Percentiles rank a stretch among this genome's conserved stretches.
Conservation (phyloP, 371 early-diverging fungal genomes). For the Cokeromyces recurvatus region DNA sequence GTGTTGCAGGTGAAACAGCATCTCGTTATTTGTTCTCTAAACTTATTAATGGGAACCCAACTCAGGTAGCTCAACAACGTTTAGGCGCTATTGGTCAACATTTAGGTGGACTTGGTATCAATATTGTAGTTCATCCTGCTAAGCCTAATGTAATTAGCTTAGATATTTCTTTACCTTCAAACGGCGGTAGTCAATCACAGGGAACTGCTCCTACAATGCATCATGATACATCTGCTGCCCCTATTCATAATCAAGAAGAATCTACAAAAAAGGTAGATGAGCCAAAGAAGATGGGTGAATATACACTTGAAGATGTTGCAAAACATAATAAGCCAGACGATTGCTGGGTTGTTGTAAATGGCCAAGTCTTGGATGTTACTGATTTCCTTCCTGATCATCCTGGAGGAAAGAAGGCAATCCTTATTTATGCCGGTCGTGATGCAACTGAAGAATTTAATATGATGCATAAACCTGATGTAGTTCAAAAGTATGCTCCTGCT, state of each 20-base stretch:
- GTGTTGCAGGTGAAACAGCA: slow-evolving; percentile 85
- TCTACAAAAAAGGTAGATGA: slow-evolving; percentile 22
- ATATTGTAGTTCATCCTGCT: slow-evolving; percentile 46
- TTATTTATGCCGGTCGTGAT: slow-evolving; percentile 82
- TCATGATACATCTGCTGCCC: slow-evolving; percentile 14
- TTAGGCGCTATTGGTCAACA: slow-evolving; percentile 71
- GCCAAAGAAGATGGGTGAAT: slow-evolving; percentile 41
- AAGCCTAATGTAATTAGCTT: slow-evolving; percentile 58
- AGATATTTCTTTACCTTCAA: slow-evolving; percentile 55
- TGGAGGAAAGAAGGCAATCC: slow-evolving; percentile 78
- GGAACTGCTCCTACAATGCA: background rate
- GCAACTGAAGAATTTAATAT: slow-evolving; percentile 90
- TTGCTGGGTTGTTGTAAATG: slow-evolving; percentile 94
- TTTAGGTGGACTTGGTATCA: slow-evolving; percentile 57
- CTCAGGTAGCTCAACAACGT: slow-evolving; percentile 61
- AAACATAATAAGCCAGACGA: slow-evolving; percentile 87
- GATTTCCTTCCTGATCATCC: slow-evolving; percentile 87
- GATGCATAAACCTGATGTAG: slow-evolving; percentile 85
- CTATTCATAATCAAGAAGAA: slow-evolving; percentile 25
- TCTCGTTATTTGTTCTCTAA: slow-evolving; percentile 59
- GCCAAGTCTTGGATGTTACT: slow-evolving; percentile 90
- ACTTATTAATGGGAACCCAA: slow-evolving; percentile 39
- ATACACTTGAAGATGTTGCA: slow-evolving; percentile 69
- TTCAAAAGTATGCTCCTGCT: slow-evolving; percentile 83
- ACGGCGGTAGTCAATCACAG: slow-evolving; percentile 10